phyloP scores from a whole-genome alignment of 805 yeast species.

The Jamesozyma spencerorum region DNA sequence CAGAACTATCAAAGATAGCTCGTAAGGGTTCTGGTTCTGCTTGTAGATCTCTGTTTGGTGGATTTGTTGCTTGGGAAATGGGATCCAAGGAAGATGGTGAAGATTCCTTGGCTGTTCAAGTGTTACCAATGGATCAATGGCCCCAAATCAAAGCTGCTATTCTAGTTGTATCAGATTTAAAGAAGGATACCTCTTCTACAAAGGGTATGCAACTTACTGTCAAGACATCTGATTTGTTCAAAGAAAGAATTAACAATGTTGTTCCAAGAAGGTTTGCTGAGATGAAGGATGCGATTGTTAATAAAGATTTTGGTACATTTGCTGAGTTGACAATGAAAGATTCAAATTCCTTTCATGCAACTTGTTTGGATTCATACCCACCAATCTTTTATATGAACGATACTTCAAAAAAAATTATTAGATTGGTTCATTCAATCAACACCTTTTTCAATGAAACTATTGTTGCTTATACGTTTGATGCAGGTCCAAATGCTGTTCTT shows the following conservation, averaged over 20 bases:
- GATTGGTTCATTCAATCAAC: constrained; percentile 70
- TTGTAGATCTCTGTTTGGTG: constrained; percentile 93
- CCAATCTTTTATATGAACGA: constrained; percentile 94
- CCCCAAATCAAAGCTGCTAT: constrained; percentile 87
- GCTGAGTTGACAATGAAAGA: constrained; percentile 92
- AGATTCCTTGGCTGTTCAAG: constrained; percentile 89
- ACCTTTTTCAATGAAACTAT: constrained; percentile 44
- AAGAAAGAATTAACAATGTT: constrained; percentile 64
- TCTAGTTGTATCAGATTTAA: constrained; percentile 83
- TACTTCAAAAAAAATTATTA: constrained; percentile 74
- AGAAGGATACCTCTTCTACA: constrained; percentile 91
- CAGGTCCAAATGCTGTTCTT: constrained; percentile 97
- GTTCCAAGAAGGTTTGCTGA: constrained; percentile 79
- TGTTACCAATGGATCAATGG: constrained; percentile 83
- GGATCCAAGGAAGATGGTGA: constrained; percentile 67
- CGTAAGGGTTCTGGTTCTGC: constrained; percentile 99
- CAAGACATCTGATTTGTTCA: constrained; percentile 75
- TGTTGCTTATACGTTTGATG: constrained; percentile 97
- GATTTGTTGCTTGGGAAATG: constrained; percentile 99
- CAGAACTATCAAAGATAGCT: constrained; percentile 86
- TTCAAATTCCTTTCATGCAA: constrained; percentile 95
- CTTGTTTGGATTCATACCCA: constrained; percentile 91
- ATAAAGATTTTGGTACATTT: constrained; percentile 69
- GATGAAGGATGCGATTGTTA: constrained; percentile 69
- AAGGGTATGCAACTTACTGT: constrained; percentile 96